A percentile compares a stretch with the other conserved stretches of the same genome.
These are phyloP conservation scores for Mycena epipterygia DNA, from an alignment of 768 basidiomycete genomes.

Conservation along the genomic window DNA sequence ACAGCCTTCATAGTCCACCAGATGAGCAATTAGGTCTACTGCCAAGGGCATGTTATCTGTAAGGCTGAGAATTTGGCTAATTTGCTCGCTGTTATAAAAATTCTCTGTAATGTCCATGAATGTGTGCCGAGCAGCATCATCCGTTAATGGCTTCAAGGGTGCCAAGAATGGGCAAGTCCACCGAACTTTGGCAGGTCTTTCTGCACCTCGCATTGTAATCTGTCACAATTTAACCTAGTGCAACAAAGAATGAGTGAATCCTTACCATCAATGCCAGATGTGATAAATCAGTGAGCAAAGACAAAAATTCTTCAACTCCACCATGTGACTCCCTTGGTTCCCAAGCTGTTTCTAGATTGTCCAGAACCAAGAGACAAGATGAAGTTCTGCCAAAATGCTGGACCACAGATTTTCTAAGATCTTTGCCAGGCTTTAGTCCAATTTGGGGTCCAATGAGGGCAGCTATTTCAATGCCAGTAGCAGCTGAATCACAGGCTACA, in stretches of 20 bases:
- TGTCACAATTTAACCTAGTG: not conserved
- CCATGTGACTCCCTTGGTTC: not conserved
- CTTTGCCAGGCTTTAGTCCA: slow-evolving; percentile 10
- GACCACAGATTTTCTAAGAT: slow-evolving; percentile 2
- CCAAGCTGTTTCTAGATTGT: slow-evolving; percentile 21
- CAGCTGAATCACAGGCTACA: not conserved
- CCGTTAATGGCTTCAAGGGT: not conserved
- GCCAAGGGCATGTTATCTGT: slow-evolving; percentile 25
- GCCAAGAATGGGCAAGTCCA: slow-evolving; percentile 23
- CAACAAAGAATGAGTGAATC: not conserved
- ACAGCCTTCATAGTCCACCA: too few species aligned
- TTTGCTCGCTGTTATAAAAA: not conserved
- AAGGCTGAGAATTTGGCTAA: not conserved
- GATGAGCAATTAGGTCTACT: too few species aligned
- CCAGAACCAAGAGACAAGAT: slow-evolving; percentile 3
- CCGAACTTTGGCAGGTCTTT: not conserved
- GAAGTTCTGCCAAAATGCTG: not conserved
- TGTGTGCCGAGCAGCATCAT: slow-evolving; percentile 14
- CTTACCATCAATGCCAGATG: slow-evolving; percentile 16
- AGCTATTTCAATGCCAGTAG: not conserved
- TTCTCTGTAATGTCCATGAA: slow-evolving; percentile 24
- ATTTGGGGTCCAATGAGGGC: slow-evolving; percentile 1
- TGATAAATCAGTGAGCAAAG: not conserved
- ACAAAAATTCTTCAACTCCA: slow-evolving; percentile 10
- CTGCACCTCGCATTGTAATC: slow-evolving; percentile 30